phyloP scores from a whole-genome alignment of 2,329 filamentous ascomycete species.

The Paracoccidioides brasiliensis region DNA sequence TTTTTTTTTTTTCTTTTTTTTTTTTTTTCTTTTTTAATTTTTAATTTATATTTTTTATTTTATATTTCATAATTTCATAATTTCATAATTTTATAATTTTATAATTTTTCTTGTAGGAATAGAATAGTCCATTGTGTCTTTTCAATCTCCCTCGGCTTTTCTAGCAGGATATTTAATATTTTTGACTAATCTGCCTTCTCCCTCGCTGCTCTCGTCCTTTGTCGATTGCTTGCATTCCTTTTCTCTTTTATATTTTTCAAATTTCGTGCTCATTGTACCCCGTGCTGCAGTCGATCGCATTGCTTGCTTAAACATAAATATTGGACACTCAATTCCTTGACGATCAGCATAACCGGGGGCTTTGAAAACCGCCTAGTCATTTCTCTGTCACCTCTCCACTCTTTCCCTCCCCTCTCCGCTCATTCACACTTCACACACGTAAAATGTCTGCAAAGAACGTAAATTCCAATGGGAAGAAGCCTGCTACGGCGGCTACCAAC shows the following conservation, averaged over 20 bases:
- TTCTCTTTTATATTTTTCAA: neutral
- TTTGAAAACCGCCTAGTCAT: neutral
- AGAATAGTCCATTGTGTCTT: neutral
- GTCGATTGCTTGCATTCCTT: neutral
- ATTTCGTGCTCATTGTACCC: neutral
- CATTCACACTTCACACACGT: neutral
- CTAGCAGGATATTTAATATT: neutral
- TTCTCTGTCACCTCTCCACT: neutral
- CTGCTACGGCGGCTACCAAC: constrained; percentile 76
- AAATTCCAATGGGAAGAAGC: constrained; percentile 48
- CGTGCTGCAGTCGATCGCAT: neutral
- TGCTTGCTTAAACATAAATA: neutral
- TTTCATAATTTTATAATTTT: neutral
- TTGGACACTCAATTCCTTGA: neutral
- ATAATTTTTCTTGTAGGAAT: neutral
- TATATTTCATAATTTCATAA: too few species aligned
- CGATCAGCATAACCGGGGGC: neutral
- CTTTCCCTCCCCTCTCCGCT: neutral
- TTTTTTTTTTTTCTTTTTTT: too few species aligned
- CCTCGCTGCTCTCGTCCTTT: too few species aligned
- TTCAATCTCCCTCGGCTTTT: constrained; percentile 1
- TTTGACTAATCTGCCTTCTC: neutral
- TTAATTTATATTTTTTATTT: too few species aligned
- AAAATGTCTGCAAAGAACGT: constrained; percentile 48
- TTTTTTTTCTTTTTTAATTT: too few species aligned